Base-by-base conservation (phyloP, 306 rosid genomes). In the Cicer bijugum region DNA sequence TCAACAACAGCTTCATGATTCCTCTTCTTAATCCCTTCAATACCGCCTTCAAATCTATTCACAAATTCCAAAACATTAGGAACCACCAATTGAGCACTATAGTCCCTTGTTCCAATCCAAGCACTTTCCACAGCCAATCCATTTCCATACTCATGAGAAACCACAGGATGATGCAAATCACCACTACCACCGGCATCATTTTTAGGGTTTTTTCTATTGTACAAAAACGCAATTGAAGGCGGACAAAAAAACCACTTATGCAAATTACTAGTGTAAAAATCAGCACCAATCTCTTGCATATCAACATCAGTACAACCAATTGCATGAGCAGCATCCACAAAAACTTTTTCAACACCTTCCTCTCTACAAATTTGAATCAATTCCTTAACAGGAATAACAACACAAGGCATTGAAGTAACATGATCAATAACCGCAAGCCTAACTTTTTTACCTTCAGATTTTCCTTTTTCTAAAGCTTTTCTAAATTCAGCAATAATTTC, bases 191-290 rank as follows among this genome's bases (percentile, higher is more conserved):
- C 33, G 14, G 2, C 12, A 28, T n/a, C 42, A 23, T 16, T 16
- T 68, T 70, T 68, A 6, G 86, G 61, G 1, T 88, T 75, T 58
- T 78, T 86, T 77, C 86, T 77, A 39, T 84, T 62, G 47, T 95
- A 90, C 85, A 95, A 58, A 70, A 95, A 84, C 6, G 99, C 99
- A 64, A 95, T 73, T 0, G 97, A 86, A 33, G 99, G 99, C 1
- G 99, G 99, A 78, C 97, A 95, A 75, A 95, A 95, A 79, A 92
- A 85, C 99, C 99, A 95, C 67, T 95, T 95, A 15, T 95, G 97
- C 90, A 95, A 80, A 86, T 90, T 91, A 53, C 97, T 95, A 10
- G 99, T 91, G n/a, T 95, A 95, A 51, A 81, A 95, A 78, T 95
- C 99, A 14, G 97, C 99, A 28, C 93, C 99, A 80, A 95, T 92